Percentiles rank a stretch among this genome's conserved stretches.
Conservation (phyloP, 345 rosid genomes). For the Syzygium grande region DNA sequence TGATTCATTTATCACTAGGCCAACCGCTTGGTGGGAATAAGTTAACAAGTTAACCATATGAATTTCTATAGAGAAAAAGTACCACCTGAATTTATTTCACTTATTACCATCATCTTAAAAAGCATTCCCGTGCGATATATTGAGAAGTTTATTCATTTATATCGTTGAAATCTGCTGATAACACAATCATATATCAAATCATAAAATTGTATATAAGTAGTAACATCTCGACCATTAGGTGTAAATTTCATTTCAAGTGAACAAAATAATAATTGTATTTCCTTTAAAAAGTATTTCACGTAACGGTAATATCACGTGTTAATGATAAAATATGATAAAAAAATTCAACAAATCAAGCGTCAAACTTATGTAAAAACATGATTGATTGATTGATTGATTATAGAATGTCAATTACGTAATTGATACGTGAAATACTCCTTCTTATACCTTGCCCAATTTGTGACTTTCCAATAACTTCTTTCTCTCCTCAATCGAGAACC, state of each 20-base stretch:
- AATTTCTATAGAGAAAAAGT: not conserved
- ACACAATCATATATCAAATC: not conserved
- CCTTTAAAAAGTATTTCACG: not conserved
- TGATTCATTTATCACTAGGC: not conserved
- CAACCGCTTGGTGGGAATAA: not conserved
- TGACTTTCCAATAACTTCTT: not conserved
- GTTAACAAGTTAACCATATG: not conserved
- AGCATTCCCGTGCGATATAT: not conserved
- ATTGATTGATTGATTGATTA: not conserved
- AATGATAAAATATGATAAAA: not conserved
- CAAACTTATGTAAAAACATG: not conserved
- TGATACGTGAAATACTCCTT: not conserved
- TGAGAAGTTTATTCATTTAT: not conserved
- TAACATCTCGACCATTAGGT: not conserved
- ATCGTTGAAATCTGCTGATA: not conserved
- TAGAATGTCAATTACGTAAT: not conserved
- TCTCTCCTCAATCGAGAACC: not conserved
- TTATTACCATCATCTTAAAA: not conserved
- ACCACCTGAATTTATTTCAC: not conserved
- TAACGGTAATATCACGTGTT: not conserved
- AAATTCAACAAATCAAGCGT: not conserved
- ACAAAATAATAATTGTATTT: not conserved
- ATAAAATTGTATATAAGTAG: not conserved
- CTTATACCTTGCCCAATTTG: not conserved
- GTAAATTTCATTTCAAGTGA: not conserved